A percentile compares a stretch with the other conserved stretches of the same genome.
phyloP scores from a whole-genome alignment of 2,329 filamentous ascomycete genomes.

The Aureobasidium namibiae region DNA sequence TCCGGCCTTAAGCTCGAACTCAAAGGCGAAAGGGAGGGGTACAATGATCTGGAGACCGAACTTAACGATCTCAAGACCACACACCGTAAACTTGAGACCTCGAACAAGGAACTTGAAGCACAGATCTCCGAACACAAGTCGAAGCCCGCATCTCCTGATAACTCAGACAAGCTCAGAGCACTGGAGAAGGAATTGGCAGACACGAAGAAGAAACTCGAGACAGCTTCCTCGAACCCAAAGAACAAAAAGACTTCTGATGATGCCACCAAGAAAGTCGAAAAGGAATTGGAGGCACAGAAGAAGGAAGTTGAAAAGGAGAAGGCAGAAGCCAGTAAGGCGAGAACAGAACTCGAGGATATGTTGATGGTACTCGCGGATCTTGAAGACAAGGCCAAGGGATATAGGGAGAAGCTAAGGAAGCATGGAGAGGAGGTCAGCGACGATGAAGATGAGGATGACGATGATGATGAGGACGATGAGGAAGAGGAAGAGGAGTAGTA shows the following conservation, averaged over 20 bases:
- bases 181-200: not conserved
- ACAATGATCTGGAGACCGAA: constrained; percentile 15
- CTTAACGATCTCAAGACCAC: constrained; percentile 13
- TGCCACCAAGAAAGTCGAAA: constrained; percentile 9
- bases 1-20: constrained; percentile 17
- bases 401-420: constrained; percentile 20
- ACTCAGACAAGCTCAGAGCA: constrained; percentile 2
- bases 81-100: constrained; percentile 12
- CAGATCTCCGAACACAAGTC: not conserved
- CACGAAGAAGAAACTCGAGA: constrained; percentile 1
- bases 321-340: constrained; percentile 26
- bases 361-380: constrained; percentile 41
- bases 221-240: not conserved
- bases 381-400: constrained; percentile 33
- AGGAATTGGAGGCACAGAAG: constrained; percentile 18
- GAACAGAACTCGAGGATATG: constrained; percentile 40
- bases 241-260: not conserved
- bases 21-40: constrained; percentile 16
- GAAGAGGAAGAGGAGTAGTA: constrained; percentile 18
- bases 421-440: constrained; percentile 25
- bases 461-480: constrained; percentile 23
- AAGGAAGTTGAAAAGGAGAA: constrained; percentile 33
- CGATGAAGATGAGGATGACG: constrained; percentile 22
- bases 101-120: constrained; percentile 11
- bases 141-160: not conserved